These are phyloP conservation scores for Aspergillus felis DNA, from an alignment of 2,329 filamentous ascomycete species.

Conservation along the genomic window DNA sequence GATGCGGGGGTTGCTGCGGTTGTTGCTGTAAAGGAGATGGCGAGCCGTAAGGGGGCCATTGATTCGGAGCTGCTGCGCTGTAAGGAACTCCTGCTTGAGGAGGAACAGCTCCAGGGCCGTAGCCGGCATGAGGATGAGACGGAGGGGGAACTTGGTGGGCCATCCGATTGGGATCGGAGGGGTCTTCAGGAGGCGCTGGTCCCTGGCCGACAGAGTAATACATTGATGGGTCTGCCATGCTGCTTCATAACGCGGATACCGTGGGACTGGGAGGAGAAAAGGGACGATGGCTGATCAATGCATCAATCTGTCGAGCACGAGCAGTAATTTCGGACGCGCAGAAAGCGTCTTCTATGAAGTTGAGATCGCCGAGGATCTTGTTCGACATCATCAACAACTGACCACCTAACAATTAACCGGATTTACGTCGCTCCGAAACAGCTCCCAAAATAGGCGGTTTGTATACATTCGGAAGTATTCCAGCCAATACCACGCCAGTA, in stretches of 20 bases:
- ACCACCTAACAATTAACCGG: conserved; percentile 30
- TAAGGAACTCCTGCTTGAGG: conserved; percentile 37
- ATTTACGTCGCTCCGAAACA: conserved; percentile 25
- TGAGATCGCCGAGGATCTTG: background rate
- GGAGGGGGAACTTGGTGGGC: conserved; percentile 49
- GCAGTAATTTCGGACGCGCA: conserved; percentile 3
- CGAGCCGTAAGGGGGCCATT: conserved; percentile 30
- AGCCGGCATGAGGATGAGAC: conserved; percentile 43
- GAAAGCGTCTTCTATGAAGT: background rate
- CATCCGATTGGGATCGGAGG: conserved; percentile 51
- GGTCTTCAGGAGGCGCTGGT: conserved; percentile 44
- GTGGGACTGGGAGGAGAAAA: conserved; percentile 1
- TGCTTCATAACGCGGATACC: conserved; percentile 26
- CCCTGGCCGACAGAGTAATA: conserved; percentile 39
- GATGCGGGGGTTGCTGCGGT: conserved; percentile 21
- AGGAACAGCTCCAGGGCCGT: conserved; percentile 33
- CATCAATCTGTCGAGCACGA: conserved; percentile 3
- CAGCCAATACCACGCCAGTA: background rate
- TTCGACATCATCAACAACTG: conserved; percentile 23
- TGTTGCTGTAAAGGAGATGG: conserved; percentile 15
- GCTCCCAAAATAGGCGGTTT: background rate
- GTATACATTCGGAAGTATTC: background rate
- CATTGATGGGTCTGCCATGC: conserved; percentile 41
- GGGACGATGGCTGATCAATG: background rate
- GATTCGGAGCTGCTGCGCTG: conserved; percentile 28